Conservation (phyloP, 2,329 filamentous ascomycete species). For the Diaporthe sp. region DNA sequence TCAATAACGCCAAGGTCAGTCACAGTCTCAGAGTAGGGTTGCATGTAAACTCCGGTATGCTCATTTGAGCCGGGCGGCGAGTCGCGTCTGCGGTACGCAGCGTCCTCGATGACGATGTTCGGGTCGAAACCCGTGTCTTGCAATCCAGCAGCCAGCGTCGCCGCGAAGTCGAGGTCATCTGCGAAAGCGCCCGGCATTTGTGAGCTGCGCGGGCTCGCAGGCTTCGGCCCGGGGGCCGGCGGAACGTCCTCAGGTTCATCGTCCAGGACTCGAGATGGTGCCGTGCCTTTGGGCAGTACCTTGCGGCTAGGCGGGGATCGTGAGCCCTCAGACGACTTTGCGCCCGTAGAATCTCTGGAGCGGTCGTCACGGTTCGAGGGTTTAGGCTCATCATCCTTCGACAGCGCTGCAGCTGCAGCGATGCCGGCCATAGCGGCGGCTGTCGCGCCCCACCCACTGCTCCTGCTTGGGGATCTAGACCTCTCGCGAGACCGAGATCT, state of each 20-base stretch:
- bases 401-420: slow-evolving; percentile 45
- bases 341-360: slow-evolving; percentile 38
- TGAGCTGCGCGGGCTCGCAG: slow-evolving; percentile 57
- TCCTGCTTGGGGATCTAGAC: slow-evolving; percentile 43
- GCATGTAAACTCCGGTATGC: slow-evolving; percentile 55
- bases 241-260: slow-evolving; percentile 40
- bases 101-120: slow-evolving; percentile 77
- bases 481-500: slow-evolving; percentile 47
- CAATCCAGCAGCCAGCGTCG: slow-evolving; percentile 76
- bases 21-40: slow-evolving; percentile 63
- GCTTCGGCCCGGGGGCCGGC: slow-evolving; percentile 68
- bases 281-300: slow-evolving; percentile 33
- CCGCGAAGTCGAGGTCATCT: slow-evolving; percentile 77
- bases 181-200: slow-evolving; percentile 75
- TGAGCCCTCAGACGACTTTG: slow-evolving; percentile 30
- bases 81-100: slow-evolving; percentile 71
- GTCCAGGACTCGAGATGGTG: slow-evolving; percentile 26
- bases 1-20: slow-evolving; percentile 54
- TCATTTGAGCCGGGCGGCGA: slow-evolving; percentile 73
- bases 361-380: slow-evolving; percentile 33
- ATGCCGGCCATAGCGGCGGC: slow-evolving; percentile 62
- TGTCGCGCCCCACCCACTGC: slow-evolving; percentile 65
- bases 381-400: slow-evolving; percentile 25
- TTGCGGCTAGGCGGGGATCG: slow-evolving; percentile 36
- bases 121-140: slow-evolving; percentile 79